These are phyloP conservation scores for Heliosperma pusillum DNA, from an alignment of 148 eudicot species.

Conservation along the genomic window DNA sequence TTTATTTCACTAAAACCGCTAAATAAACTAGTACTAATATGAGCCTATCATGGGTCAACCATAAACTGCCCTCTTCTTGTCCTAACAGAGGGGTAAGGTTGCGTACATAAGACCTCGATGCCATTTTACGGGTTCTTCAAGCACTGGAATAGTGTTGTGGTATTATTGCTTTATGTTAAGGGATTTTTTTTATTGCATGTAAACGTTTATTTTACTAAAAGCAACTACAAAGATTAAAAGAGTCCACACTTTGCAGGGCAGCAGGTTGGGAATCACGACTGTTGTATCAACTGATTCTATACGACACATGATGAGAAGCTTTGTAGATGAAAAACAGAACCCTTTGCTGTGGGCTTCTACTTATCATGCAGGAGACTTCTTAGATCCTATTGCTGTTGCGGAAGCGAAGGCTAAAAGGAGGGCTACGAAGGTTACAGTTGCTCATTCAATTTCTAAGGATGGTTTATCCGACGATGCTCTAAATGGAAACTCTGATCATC, in stretches of 20 bases:
- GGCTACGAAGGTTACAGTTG: constrained; percentile 53
- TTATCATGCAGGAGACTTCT: constrained; percentile 87
- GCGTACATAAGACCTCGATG: neutral
- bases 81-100: neutral
- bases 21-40: no score
- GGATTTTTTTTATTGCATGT: neutral
- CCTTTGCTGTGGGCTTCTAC: constrained; percentile 98
- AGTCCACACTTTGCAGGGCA: constrained; percentile 47
- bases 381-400: constrained; percentile 89
- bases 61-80: neutral
- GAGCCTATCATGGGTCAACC: neutral
- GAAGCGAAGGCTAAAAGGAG: constrained; percentile 82
- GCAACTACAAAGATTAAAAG: neutral
- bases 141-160: neutral
- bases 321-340: constrained; percentile 85
- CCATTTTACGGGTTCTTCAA: neutral
- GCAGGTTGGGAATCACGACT: constrained; percentile 93
- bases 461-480: constrained; percentile 32
- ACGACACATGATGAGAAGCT: constrained; percentile 98
- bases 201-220: neutral
- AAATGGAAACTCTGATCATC: constrained; percentile 36
- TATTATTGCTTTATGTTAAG: neutral
- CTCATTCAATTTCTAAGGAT: constrained; percentile 39
- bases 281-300: constrained; percentile 95
- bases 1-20: no score